Percentiles rank a stretch among this genome's conserved stretches.
Conservation (phyloP, 208 protist species). For the Trypanosoma rangeli region DNA sequence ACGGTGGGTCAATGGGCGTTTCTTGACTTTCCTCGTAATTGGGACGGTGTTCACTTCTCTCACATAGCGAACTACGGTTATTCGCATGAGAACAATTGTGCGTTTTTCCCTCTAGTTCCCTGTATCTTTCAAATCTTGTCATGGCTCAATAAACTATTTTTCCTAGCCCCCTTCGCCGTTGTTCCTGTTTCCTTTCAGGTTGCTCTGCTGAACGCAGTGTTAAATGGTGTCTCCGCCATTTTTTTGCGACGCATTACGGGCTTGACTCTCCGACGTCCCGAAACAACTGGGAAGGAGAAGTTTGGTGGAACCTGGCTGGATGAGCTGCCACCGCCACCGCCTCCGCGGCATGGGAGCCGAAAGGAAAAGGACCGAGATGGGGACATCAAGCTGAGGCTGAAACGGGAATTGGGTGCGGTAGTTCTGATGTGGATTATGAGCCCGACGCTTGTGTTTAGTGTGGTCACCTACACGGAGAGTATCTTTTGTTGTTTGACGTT, state of each 20-base stretch:
- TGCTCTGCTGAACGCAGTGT: conserved; percentile 41
- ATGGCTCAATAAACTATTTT: conserved; percentile 29
- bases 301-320: conserved; percentile 26
- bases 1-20: conserved; percentile 26
- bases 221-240: conserved; percentile 39
- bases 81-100: conserved; percentile 63
- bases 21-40: conserved; percentile 52
- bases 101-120: conserved; percentile 76
- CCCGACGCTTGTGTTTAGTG: conserved; percentile 70
- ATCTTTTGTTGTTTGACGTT: conserved; percentile 63
- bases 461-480: conserved; percentile 78
- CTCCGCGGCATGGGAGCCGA: not conserved
- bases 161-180: conserved; percentile 31
- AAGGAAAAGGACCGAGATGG: not conserved
- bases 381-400: conserved; percentile 8
- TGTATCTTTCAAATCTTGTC: conserved; percentile 41
- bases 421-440: conserved; percentile 59
- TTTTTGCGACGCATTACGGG: conserved; percentile 57
- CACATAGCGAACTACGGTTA: conserved; percentile 76
- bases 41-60: conserved; percentile 78
- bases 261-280: conserved; percentile 43
- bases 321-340: conserved; percentile 17
- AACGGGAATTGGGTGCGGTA: conserved; percentile 50
- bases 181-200: conserved; percentile 56
- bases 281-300: conserved; percentile 21